A percentile compares a stretch with the other conserved stretches of the same genome.
Conservation (phyloP, 164 flowering plant genomes). For the Malania oleifera region DNA sequence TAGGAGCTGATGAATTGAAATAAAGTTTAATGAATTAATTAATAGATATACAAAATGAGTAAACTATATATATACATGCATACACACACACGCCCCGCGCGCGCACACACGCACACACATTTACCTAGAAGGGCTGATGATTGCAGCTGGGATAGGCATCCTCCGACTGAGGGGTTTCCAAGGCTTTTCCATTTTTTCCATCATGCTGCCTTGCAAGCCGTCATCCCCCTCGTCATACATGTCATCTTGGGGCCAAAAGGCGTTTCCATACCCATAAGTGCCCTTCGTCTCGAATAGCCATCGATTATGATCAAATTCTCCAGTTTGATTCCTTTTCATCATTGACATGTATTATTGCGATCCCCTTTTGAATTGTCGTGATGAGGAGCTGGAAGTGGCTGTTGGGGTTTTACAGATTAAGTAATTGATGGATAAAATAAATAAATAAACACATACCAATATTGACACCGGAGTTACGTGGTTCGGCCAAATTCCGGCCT, state of each 20-base stretch:
- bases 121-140: constrained; percentile 4
- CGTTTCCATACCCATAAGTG: constrained; percentile 2
- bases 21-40: no score
- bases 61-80: no score
- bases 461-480: no score
- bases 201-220: background rate
- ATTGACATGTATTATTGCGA: background rate
- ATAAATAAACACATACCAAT: no score
- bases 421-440: no score
- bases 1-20: no score
- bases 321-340: constrained; percentile 5
- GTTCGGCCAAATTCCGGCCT: no score
- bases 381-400: no score
- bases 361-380: background rate
- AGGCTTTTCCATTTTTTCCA: constrained; percentile 1
- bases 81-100: background rate
- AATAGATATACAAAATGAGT: background rate
- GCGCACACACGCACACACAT: no score
- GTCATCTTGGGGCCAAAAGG: background rate
- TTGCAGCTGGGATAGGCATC: background rate
- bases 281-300: constrained; percentile 7
- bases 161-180: constrained; percentile 3
- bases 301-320: constrained; percentile 3
- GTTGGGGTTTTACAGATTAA: no score
- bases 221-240: background rate